Percentiles rank a stretch among this genome's conserved stretches.
Conservation (phyloP, 306 rosid genomes). For the Lagenaria siceraria region DNA sequence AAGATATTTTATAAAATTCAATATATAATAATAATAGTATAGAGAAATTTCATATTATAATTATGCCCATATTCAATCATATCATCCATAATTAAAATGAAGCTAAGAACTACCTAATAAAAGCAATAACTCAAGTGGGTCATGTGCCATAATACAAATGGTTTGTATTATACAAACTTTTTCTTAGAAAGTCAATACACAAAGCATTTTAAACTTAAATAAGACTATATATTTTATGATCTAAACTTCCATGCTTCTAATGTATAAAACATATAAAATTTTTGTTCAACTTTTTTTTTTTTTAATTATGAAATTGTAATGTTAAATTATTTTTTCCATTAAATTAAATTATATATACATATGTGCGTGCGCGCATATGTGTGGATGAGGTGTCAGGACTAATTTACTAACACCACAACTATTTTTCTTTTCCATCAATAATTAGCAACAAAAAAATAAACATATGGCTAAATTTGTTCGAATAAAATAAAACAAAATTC, state of each 20-base stretch:
- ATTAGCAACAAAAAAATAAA: not conserved
- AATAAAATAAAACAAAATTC: not conserved
- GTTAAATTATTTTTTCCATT: not conserved
- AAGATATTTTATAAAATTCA: not conserved
- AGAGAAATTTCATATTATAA: not conserved
- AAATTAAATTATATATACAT: too few relatives aligned
- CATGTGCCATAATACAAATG: not conserved
- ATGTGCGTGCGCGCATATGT: too few relatives aligned
- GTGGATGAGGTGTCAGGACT: not conserved
- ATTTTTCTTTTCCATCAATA: not conserved
- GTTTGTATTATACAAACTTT: not conserved
- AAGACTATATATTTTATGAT: not conserved
- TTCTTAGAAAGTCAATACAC: not conserved
- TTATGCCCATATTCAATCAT: not conserved
- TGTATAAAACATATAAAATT: not conserved
- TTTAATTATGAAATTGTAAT: not conserved
- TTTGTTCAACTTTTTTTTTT: too few relatives aligned
- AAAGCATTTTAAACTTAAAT: not conserved
- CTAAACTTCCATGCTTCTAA: not conserved
- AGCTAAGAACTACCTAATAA: not conserved
- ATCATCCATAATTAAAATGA: not conserved
- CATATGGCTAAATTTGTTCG: not conserved
- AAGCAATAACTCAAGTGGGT: not conserved
- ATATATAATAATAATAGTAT: not conserved
- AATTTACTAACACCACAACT: not conserved